These are phyloP conservation scores for Puccinia horiana DNA, from an alignment of 1,284 basidiomycete genomes.

Conservation along the genomic window DNA sequence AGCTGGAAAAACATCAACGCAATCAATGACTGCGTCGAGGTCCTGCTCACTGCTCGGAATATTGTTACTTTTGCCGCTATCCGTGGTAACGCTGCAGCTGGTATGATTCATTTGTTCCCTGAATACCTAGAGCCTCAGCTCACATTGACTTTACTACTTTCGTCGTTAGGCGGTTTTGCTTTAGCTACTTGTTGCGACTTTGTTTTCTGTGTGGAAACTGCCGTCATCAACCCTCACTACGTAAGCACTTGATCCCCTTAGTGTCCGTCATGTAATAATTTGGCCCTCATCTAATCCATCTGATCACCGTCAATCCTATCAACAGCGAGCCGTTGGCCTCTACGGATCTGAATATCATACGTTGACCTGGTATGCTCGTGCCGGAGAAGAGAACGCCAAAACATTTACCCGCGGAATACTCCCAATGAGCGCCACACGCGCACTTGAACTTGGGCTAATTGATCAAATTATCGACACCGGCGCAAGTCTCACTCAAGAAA, in stretches of 20 bases:
- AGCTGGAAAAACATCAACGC: slow-evolving; percentile 63
- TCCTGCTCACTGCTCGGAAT: slow-evolving; percentile 59
- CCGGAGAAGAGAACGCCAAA: slow-evolving; percentile 55
- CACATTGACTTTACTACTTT: background rate
- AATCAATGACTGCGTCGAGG: slow-evolving; percentile 60
- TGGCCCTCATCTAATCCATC: slow-evolving; percentile 58
- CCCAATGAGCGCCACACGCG: slow-evolving; percentile 58
- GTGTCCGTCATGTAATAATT: background rate
- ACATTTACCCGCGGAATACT: slow-evolving; percentile 60
- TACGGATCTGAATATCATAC: slow-evolving; percentile 47
- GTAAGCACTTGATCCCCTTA: slow-evolving; percentile 53
- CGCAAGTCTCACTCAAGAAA: background rate
- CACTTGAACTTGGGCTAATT: slow-evolving; percentile 12
- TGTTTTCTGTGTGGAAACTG: slow-evolving; percentile 58
- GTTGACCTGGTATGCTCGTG: slow-evolving; percentile 41
- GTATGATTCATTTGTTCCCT: background rate
- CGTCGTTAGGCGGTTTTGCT: slow-evolving; percentile 59
- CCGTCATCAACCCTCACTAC: slow-evolving; percentile 62
- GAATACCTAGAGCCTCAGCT: background rate
- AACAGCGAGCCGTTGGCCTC: slow-evolving; percentile 51
- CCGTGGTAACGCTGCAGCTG: slow-evolving; percentile 62
- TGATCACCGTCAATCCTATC: slow-evolving; percentile 57
- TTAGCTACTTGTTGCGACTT: slow-evolving; percentile 61
- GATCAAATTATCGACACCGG: slow-evolving; percentile 9
- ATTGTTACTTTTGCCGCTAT: slow-evolving; percentile 61